Evolutionary conservation across 345 rosid genomes (phyloP).

Genomic region (Heritiera fomes): DNA sequence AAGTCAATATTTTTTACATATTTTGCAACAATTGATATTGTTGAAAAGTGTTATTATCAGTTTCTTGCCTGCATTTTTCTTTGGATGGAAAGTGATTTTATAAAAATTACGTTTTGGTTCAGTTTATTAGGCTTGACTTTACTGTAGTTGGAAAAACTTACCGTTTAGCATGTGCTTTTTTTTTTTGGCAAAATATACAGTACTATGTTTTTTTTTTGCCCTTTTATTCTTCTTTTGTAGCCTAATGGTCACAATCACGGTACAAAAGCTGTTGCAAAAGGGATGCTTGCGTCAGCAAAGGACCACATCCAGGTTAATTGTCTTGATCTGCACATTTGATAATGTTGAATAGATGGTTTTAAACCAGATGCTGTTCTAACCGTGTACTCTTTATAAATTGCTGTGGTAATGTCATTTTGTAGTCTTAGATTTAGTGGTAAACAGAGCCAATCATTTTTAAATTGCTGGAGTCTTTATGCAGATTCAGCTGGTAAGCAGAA

Average conservation of each 20-base stretch:
- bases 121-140: neutral
- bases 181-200: neutral
- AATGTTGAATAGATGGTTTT: constrained; percentile 10
- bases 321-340: constrained; percentile 19
- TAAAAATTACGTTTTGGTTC: neutral
- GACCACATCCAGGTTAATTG: constrained; percentile 82
- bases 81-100: neutral
- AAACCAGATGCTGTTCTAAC: neutral
- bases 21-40: neutral
- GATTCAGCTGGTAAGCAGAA: neutral
- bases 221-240: constrained; percentile 40
- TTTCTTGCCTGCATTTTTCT: neutral
- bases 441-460: neutral
- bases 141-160: neutral
- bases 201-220: neutral
- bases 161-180: neutral
- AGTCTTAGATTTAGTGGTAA: neutral
- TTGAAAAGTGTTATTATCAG: neutral
- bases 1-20: neutral
- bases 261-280: constrained; percentile 56
- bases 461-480: neutral
- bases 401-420: neutral
- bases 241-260: constrained; percentile 89
- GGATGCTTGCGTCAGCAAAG: constrained; percentile 73
- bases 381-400: neutral